Conservation (phyloP, 2,329 filamentous ascomycete genomes). For the Scedosporium boydii region DNA sequence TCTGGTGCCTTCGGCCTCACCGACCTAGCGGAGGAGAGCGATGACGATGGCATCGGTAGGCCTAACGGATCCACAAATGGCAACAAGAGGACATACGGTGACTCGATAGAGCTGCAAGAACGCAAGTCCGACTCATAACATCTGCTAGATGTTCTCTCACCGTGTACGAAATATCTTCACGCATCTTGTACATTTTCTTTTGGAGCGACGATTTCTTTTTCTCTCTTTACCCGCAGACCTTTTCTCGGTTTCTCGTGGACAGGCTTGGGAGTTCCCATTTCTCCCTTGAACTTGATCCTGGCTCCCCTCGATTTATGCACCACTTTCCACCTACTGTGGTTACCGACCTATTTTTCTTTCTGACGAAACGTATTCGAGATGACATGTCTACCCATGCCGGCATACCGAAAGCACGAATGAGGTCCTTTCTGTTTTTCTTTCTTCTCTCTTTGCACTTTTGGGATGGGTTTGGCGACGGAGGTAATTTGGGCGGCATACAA, state of each 20-base stretch:
- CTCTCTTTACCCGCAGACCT: not conserved
- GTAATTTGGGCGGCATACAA: not conserved
- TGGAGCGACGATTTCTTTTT: not conserved
- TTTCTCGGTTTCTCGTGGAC: not conserved
- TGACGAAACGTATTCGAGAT: not conserved
- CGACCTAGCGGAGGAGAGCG: slow-evolving; percentile 70
- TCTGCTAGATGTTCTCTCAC: not conserved
- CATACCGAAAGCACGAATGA: not conserved
- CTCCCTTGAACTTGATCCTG: not conserved
- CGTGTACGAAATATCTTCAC: not conserved
- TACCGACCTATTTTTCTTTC: not conserved
- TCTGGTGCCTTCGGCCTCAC: slow-evolving; percentile 63
- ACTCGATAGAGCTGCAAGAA: slow-evolving; percentile 41
- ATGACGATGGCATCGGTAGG: slow-evolving; percentile 44
- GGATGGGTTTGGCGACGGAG: not conserved
- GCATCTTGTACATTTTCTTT: not conserved
- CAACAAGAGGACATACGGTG: slow-evolving; percentile 27
- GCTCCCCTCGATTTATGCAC: not conserved
- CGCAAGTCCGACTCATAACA: slow-evolving; percentile 23
- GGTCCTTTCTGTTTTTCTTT: not conserved
- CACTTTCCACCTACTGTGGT: not conserved
- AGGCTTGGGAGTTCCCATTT: not conserved
- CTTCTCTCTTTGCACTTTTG: not conserved
- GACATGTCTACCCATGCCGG: not conserved
- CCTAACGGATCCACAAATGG: slow-evolving; percentile 26